Conservation (phyloP, 2,329 filamentous ascomycete genomes). For the Dothistroma septosporum region DNA sequence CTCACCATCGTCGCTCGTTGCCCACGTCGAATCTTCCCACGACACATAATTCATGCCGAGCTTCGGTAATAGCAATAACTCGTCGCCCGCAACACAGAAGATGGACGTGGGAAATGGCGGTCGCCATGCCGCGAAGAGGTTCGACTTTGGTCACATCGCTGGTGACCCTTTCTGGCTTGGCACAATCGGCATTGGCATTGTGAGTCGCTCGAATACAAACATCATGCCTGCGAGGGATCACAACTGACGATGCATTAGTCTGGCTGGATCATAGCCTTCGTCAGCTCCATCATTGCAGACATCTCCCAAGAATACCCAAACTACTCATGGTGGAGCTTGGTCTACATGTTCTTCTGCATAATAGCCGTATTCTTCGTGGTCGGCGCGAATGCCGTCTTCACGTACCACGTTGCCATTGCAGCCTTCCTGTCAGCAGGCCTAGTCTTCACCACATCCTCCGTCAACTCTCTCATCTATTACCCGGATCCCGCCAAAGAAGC, state of each 20-base stretch:
- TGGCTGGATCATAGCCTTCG: slow-evolving; percentile 90
- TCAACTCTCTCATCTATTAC: slow-evolving; percentile 81
- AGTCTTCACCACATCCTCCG: slow-evolving; percentile 77
- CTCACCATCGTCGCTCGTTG: slow-evolving; percentile 22
- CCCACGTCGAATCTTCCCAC: slow-evolving; percentile 7
- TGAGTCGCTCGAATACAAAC: slow-evolving; percentile 51
- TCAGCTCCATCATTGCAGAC: slow-evolving; percentile 73
- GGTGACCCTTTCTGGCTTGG: slow-evolving; percentile 95
- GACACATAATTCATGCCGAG: slow-evolving; percentile 26
- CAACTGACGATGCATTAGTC: slow-evolving; percentile 54
- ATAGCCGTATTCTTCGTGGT: slow-evolving; percentile 75
- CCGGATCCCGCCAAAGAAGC: slow-evolving; percentile 68
- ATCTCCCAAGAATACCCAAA: slow-evolving; percentile 63
- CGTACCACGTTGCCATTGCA: slow-evolving; percentile 88
- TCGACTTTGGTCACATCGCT: slow-evolving; percentile 82
- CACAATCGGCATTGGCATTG: slow-evolving; percentile 84
- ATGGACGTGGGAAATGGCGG: slow-evolving; percentile 29
- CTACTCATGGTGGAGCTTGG: slow-evolving; percentile 87
- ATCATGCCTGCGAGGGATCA: background rate
- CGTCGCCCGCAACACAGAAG: slow-evolving; percentile 29
- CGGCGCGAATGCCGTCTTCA: slow-evolving; percentile 76
- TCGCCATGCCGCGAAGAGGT: slow-evolving; percentile 44
- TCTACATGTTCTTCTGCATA: slow-evolving; percentile 81
- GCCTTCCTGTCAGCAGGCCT: slow-evolving; percentile 81
- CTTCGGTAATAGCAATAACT: slow-evolving; percentile 21